Evolutionary conservation across 2,329 filamentous ascomycete species (phyloP), one percentile per base, ranked within the genome.

Genomic region (Graphium sp.): DNA sequence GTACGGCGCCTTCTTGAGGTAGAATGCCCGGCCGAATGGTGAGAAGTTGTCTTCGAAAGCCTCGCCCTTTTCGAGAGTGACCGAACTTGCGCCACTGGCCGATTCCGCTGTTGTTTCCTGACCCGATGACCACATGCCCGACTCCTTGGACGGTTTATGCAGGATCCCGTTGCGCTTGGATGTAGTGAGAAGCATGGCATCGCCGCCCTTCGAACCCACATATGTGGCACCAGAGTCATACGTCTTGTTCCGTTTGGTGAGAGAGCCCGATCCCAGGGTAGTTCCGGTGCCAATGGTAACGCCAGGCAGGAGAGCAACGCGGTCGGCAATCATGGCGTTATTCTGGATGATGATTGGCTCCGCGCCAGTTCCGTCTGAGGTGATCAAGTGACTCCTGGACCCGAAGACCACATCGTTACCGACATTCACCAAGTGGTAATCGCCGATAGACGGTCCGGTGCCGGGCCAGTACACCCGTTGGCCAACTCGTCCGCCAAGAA

Each of bases 351-450:
- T 50, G 26, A 71, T 50, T 7, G 39, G 46, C 10, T 61, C 59
- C 8, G 58, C 60, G 1, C 65, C 58, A 14, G 41, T 45, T 3
- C 55, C 59, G 39, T 71, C 65, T 0, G 61, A 60, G 2, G 62
- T 69, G 18, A 68, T 43, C 1, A 71, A 38, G 32, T 65, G 55
- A 4, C 63, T 58, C 3, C 63, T 55, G 9, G 63, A 68, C 0
- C 66, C 65, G 35, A 71, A 70, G 7, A 70, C 62, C n/a, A 70
- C 64, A 41, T 70, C 59, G 32, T 68, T 56, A 7, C 66, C 66
- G 34, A 70, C 50, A 15, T 69, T 55, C 8, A 70, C 39, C 1
- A 69, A 46, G 34, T 67, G 59, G 35, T 66, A 69, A 35, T 69
- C 61, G 11, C 59, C 53, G 20, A 68, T 56, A 2, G 45, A 47